phyloP scores from a whole-genome alignment of 2,329 filamentous ascomycete species.

The Colletotrichum neosansevieriae region DNA sequence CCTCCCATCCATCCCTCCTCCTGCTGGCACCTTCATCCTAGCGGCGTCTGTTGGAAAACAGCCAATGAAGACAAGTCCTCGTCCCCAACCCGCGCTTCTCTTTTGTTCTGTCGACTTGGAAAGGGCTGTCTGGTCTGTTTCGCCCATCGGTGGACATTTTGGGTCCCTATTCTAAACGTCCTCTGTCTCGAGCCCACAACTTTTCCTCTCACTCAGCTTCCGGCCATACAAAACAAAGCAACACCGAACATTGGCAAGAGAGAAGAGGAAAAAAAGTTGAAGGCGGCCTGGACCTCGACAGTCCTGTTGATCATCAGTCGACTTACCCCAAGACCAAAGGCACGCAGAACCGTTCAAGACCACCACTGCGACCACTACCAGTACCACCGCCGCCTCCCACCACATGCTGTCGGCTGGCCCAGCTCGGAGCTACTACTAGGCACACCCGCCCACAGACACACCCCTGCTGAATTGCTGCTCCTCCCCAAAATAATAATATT shows the following conservation, averaged over 20 bases:
- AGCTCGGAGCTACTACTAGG: slow-evolving; percentile 39
- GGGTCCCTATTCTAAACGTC: slow-evolving; percentile 26
- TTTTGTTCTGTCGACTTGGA: slow-evolving; percentile 28
- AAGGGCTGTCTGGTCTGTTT: slow-evolving; percentile 37
- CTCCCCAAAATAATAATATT: slow-evolving; percentile 44
- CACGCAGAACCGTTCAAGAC: slow-evolving; percentile 34
- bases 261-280: slow-evolving; percentile 16
- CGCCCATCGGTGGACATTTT: slow-evolving; percentile 36
- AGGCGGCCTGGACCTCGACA: slow-evolving; percentile 35
- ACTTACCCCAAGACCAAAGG: slow-evolving; percentile 25
- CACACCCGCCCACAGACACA: slow-evolving; percentile 42
- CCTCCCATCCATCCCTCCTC: slow-evolving; percentile 37
- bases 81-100: slow-evolving; percentile 38
- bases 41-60: slow-evolving; percentile 20
- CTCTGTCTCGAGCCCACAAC: slow-evolving; percentile 38
- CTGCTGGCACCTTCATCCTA: slow-evolving; percentile 37
- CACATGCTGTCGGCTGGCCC: slow-evolving; percentile 39
- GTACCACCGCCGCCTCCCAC: slow-evolving; percentile 31
- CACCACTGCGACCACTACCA: slow-evolving; percentile 31
- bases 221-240: slow-evolving; percentile 23
- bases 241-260: slow-evolving; percentile 9
- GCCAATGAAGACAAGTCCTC: slow-evolving; percentile 34
- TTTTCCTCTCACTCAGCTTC: slow-evolving; percentile 31
- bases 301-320: slow-evolving; percentile 36
- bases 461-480: slow-evolving; percentile 42